Evolutionary conservation across 352 stramenopile species (phyloP).

Genomic region (Globisporangium mamillatum): DNA sequence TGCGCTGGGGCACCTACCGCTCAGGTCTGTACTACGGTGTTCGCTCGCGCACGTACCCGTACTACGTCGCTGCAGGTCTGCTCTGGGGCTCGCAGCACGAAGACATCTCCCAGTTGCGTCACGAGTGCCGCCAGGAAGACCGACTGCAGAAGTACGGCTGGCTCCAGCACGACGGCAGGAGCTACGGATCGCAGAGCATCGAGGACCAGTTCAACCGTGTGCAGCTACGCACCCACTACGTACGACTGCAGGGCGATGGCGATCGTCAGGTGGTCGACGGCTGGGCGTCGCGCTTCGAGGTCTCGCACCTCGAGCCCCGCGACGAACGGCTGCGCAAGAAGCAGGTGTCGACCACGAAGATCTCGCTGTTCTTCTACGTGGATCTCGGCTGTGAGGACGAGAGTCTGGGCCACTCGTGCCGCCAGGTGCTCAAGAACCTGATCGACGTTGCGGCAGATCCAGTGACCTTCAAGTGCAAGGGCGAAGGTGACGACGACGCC

Average conservation of each 20-base stretch:
- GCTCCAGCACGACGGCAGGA: conserved; percentile 65
- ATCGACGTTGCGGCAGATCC: conserved; percentile 49
- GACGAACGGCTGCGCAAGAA: conserved; percentile 41
- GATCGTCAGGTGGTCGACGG: conserved; percentile 21
- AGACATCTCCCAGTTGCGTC: conserved; percentile 67
- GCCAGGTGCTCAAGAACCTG: conserved; percentile 44
- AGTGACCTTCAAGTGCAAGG: conserved; percentile 16
- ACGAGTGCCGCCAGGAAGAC: conserved; percentile 78
- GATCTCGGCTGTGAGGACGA: conserved; percentile 76
- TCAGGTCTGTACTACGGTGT: conserved; percentile 79
- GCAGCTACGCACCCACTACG: conserved; percentile 56
- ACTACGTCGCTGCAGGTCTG: conserved; percentile 64
- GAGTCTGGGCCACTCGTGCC: conserved; percentile 43
- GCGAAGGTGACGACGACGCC: conserved; percentile 6
- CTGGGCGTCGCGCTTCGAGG: conserved; percentile 49
- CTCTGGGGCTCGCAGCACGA: conserved; percentile 72
- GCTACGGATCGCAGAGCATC: conserved; percentile 56
- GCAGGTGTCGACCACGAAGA: conserved; percentile 41
- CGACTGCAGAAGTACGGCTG: conserved; percentile 79
- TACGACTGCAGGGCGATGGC: conserved; percentile 24
- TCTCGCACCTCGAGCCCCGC: conserved; percentile 36
- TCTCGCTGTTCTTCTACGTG: conserved; percentile 82
- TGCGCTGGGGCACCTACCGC: conserved; percentile 77
- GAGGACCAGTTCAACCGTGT: conserved; percentile 79
- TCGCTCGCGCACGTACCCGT: conserved; percentile 60